Evolutionary conservation across 192 early-diverging fungal species (phyloP).

Genomic region (Podochytrium sp.): DNA sequence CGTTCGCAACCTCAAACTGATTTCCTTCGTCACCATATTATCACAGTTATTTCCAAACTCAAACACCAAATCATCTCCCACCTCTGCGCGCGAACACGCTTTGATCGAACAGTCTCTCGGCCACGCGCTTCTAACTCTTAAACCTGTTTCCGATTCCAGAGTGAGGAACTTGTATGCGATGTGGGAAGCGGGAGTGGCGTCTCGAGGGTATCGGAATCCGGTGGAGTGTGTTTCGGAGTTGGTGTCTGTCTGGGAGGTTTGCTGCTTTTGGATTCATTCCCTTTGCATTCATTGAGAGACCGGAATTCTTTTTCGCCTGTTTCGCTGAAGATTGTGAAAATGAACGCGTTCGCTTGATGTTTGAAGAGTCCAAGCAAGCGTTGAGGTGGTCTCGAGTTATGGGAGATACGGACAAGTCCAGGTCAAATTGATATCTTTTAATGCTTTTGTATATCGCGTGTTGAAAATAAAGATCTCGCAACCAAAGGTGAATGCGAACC

Average conservation of each 20-base stretch:
- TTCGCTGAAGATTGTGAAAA: too few relatives aligned
- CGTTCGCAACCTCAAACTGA: too few relatives aligned
- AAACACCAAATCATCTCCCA: neutral
- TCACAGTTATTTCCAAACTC: slow-evolving; percentile 18
- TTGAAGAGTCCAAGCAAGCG: too few relatives aligned
- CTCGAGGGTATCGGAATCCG: slow-evolving; percentile 16
- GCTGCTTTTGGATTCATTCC: too few relatives aligned
- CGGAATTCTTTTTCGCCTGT: neutral
- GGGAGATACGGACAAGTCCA: too few relatives aligned
- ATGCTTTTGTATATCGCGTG: too few relatives aligned
- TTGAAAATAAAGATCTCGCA: too few relatives aligned
- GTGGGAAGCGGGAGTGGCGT: neutral
- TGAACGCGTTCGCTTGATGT: too few relatives aligned
- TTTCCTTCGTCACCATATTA: too few relatives aligned
- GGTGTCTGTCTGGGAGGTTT: neutral
- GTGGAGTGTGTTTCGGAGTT: neutral
- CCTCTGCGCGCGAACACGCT: neutral
- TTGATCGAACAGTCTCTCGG: slow-evolving; percentile 4
- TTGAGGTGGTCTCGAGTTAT: too few relatives aligned
- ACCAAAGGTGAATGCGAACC: too few relatives aligned
- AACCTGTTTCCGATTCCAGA: neutral
- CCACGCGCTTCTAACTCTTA: slow-evolving; percentile 16
- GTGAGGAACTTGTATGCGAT: slow-evolving; percentile 8
- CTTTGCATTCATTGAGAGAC: neutral
- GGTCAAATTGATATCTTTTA: too few relatives aligned